phyloP scores from a whole-genome alignment of 1,284 basidiomycete species.

The Malassezia pachydermatis region DNA sequence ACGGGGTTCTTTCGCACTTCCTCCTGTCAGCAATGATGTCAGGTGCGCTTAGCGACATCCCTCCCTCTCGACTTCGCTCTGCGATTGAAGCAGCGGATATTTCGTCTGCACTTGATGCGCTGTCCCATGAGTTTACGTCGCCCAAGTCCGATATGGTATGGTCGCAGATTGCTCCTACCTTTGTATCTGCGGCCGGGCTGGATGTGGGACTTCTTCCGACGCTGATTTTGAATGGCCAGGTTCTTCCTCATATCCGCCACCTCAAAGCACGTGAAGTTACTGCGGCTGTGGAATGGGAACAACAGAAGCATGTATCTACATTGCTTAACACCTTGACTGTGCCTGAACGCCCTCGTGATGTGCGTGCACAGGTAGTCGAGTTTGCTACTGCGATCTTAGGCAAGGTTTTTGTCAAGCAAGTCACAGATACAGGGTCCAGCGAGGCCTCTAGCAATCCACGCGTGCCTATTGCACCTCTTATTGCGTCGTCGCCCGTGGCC shows the following conservation, averaged over 20 bases:
- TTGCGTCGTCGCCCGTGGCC: constrained; percentile 16
- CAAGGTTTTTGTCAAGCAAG: constrained; percentile 18
- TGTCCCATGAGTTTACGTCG: neutral
- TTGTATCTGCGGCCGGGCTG: neutral
- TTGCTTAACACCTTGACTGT: constrained; percentile 18
- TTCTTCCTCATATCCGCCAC: constrained; percentile 11
- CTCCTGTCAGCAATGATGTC: neutral
- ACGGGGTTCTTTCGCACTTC: neutral
- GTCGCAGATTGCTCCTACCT: neutral
- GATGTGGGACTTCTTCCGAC: neutral
- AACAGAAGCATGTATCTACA: constrained; percentile 21
- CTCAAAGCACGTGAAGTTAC: constrained; percentile 22
- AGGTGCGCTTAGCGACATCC: neutral
- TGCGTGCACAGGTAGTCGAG: constrained; percentile 24
- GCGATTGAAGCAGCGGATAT: neutral
- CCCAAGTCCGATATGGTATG: neutral
- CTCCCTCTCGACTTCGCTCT: neutral
- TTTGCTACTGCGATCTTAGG: constrained; percentile 22
- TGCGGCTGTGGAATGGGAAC: constrained; percentile 24
- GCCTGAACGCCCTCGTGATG: constrained; percentile 11
- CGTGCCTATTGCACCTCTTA: neutral
- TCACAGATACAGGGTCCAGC: no score
- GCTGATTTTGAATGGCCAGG: constrained; percentile 25
- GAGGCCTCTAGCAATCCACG: neutral
- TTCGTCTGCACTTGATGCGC: neutral